phyloP scores from a whole-genome alignment of 129 eudicot species.

The Centella asiatica region DNA sequence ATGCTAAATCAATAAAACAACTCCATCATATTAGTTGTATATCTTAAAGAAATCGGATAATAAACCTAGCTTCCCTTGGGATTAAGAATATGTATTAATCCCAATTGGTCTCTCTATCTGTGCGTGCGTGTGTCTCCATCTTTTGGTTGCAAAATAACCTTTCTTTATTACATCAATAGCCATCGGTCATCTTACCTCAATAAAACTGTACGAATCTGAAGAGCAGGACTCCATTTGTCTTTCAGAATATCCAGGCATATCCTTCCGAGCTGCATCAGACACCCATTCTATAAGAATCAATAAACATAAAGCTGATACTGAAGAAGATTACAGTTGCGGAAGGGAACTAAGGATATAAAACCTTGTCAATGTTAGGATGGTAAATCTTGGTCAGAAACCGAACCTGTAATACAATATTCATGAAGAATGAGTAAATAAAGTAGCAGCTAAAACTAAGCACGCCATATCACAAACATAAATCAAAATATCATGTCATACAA shows the following conservation, averaged over 20 bases:
- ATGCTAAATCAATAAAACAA: slow-evolving; percentile 33
- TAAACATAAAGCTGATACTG: background rate
- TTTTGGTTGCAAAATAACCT: background rate
- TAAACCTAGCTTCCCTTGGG: too few species aligned
- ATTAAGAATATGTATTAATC: too few species aligned
- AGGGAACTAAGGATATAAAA: slow-evolving; percentile 16
- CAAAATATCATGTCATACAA: too few species aligned
- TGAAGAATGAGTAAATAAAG: slow-evolving; percentile 4
- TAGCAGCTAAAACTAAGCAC: background rate
- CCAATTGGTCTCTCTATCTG: too few species aligned
- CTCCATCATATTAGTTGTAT: background rate
- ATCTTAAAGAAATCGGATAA: too few species aligned
- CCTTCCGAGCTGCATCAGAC: slow-evolving; percentile 75
- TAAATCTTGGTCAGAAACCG: slow-evolving; percentile 90
- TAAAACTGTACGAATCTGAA: slow-evolving; percentile 90
- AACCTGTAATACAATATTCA: slow-evolving; percentile 46
- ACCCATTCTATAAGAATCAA: slow-evolving; percentile 7
- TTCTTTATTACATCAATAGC: background rate
- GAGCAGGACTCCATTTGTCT: slow-evolving; percentile 99
- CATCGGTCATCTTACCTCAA: slow-evolving; percentile 43
- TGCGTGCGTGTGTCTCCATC: too few species aligned
- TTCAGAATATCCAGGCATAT: slow-evolving; percentile 97
- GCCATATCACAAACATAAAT: background rate
- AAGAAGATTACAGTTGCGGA: slow-evolving; percentile 3
- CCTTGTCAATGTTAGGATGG: slow-evolving; percentile 99